These are phyloP conservation scores for Beta corolliflora DNA, from an alignment of 179 eudicot genomes.

Conservation along the genomic window DNA sequence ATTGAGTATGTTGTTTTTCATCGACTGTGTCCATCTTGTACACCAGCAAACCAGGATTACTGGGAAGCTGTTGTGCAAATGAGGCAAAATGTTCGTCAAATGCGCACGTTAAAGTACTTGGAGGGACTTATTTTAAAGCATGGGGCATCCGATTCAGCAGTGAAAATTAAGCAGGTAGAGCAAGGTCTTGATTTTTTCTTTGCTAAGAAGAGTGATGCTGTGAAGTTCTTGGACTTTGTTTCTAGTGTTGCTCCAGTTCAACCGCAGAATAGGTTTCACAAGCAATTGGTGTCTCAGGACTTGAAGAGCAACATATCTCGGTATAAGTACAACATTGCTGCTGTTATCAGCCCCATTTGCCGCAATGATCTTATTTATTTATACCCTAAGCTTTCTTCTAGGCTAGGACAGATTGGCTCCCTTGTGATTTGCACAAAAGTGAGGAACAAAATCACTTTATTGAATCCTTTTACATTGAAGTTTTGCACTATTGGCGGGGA, in stretches of 20 bases:
- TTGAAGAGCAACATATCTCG: constrained; percentile 40
- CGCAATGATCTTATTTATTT: constrained; percentile 57
- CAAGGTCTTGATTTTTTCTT: constrained; percentile 61
- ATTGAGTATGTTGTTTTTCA: constrained; percentile 49
- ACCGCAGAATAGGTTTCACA: constrained; percentile 30
- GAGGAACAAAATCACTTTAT: constrained; percentile 35
- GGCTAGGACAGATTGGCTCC: constrained; percentile 32
- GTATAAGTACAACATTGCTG: constrained; percentile 40
- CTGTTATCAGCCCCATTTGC: constrained; percentile 49
- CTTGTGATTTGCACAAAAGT: constrained; percentile 52
- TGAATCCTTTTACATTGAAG: constrained; percentile 54
- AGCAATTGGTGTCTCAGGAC: constrained; percentile 50
- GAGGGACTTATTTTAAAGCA: constrained; percentile 36
- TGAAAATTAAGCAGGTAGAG: constrained; percentile 39
- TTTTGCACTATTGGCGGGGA: constrained; percentile 41
- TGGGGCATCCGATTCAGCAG: constrained; percentile 37
- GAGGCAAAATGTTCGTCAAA: constrained; percentile 23
- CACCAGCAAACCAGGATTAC: constrained; percentile 46
- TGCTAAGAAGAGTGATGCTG: constrained; percentile 40
- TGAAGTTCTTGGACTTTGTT: constrained; percentile 44
- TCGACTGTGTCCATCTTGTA: constrained; percentile 45
- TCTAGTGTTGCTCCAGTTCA: constrained; percentile 38
- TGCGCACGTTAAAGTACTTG: too few species aligned
- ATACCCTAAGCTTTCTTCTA: constrained; percentile 37
- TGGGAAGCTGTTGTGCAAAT: constrained; percentile 20